These are phyloP conservation scores for Gossypium trilobum DNA, from an alignment of 441 rosid genomes.

Conservation along the genomic window DNA sequence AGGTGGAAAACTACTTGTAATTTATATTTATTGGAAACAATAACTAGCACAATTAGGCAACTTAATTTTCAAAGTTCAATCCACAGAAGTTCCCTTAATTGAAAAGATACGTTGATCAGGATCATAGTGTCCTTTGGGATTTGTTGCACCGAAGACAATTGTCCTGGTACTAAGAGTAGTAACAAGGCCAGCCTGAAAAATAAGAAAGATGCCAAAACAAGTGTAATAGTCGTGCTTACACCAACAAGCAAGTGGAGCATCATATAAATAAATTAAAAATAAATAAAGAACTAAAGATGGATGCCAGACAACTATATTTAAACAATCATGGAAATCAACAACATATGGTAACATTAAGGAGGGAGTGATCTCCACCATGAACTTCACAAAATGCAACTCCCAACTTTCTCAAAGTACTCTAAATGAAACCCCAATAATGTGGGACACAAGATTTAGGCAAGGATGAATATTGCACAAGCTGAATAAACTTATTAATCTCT, in stretches of 20 bases:
- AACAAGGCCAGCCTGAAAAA: constrained; percentile 86
- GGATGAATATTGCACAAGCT: not conserved
- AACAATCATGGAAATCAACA: constrained; percentile 2
- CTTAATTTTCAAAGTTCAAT: not conserved
- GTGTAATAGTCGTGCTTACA: constrained; percentile 6
- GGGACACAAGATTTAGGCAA: not conserved
- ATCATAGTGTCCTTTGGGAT: constrained; percentile 97
- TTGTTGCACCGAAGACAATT: constrained; percentile 88
- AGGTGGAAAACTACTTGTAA: not conserved
- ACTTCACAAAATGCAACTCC: not conserved
- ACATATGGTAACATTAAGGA: not conserved
- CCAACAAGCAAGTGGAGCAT: not conserved
- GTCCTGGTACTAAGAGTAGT: constrained; percentile 86
- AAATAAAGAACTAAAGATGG: constrained; percentile 6
- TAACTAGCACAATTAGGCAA: not conserved
- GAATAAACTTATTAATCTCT: constrained; percentile 3
- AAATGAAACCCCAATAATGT: not conserved
- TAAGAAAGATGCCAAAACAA: not conserved
- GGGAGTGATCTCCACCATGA: not conserved
- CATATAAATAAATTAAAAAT: constrained; percentile 3
- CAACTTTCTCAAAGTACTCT: not conserved
- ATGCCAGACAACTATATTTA: not conserved
- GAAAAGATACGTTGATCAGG: constrained; percentile 75
- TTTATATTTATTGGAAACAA: not conserved
- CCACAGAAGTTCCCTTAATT: constrained; percentile 8